Percentiles rank a stretch among this genome's conserved stretches.
These are phyloP conservation scores for Yarrowia osloensis DNA, from an alignment of 805 yeast species.

Conservation along the genomic window DNA sequence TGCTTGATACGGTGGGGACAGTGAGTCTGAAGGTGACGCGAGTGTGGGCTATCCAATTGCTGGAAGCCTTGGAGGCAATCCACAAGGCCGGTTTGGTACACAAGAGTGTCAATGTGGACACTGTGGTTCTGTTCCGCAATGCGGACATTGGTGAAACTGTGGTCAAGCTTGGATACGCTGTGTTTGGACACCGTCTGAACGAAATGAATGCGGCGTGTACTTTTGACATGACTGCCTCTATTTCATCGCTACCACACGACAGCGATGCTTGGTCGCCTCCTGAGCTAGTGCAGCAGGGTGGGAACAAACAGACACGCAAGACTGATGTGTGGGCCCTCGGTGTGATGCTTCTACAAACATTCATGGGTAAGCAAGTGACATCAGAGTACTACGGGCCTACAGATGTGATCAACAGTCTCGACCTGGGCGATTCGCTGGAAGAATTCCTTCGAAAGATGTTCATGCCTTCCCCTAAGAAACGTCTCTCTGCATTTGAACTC, in stretches of 20 bases:
- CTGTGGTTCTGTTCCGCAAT: slow-evolving; percentile 56
- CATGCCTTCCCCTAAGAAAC: slow-evolving; percentile 61
- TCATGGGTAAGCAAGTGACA: slow-evolving; percentile 59
- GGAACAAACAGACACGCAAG: slow-evolving; percentile 62
- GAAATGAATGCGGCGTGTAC: slow-evolving; percentile 44
- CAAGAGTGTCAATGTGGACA: slow-evolving; percentile 62
- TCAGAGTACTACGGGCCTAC: slow-evolving; percentile 60
- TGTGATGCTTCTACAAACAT: slow-evolving; percentile 65
- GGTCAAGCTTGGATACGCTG: slow-evolving; percentile 34
- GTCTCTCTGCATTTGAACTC: slow-evolving; percentile 83
- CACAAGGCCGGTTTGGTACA: slow-evolving; percentile 87
- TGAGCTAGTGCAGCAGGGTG: slow-evolving; percentile 50
- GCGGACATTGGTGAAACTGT: slow-evolving; percentile 53
- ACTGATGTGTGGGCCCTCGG: slow-evolving; percentile 96
- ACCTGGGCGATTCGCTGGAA: slow-evolving; percentile 57
- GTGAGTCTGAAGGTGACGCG: slow-evolving; percentile 77
- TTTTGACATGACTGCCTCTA: slow-evolving; percentile 34
- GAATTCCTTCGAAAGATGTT: slow-evolving; percentile 71
- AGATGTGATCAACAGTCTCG: slow-evolving; percentile 56
- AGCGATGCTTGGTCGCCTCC: slow-evolving; percentile 72
- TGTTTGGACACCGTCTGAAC: slow-evolving; percentile 37
- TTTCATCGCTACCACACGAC: slow-evolving; percentile 15
- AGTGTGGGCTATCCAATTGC: slow-evolving; percentile 80
- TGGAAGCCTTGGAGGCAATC: slow-evolving; percentile 80
- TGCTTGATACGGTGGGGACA: slow-evolving; percentile 66